Evolutionary conservation across 1,284 basidiomycete genomes (phyloP), one percentile per base, ranked within the genome.

Genomic region (Schizophyllum amplum): DNA sequence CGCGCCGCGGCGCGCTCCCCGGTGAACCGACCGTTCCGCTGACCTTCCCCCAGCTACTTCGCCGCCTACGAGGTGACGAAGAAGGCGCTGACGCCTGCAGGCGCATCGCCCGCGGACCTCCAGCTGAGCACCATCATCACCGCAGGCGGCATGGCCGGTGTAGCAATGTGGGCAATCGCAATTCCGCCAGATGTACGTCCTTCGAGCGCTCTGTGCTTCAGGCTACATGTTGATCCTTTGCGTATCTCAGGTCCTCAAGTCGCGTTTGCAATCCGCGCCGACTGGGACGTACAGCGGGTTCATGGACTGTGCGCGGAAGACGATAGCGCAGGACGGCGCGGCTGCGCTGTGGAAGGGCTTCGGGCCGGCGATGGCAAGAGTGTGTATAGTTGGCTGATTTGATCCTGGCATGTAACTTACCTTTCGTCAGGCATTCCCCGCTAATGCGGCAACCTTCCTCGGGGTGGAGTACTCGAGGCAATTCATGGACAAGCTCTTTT

Each of bases 241-340:
- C n/a, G n/a, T n/a, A n/a, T n/a, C n/a, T n/a, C n/a, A 95, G 92
- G 92, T 94, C 25, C 76, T 99, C 69, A 99, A 99, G 81, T 98
- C 94, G 47, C 83, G 97, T 59, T 79, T 98, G 54, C 97, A 99
- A 74, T 94, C 92, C n/a, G 96, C 97, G 24, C 94, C 95, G 22
- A 86, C 87, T 4, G 97, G 97, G 24, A 98, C 94, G 13, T 99
- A 99, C 75, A 86, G 84, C 52, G 94, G 97, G 47, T 84, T 99
- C 69, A 65, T 98, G 59, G 97, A 99, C 71, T 99, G 97, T 68
- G 84, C 90, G 26, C 78, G 87, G 55, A 93, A 98, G 75, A 93
- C 94, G 4, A 90, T 99, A 62, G 90, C 92, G n/a, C 80, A 80
- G 59, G 95, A 98, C 71, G 97, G 97, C 52, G 76, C 91, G 23